Conservation (phyloP, 768 basidiomycete species). For the Dendrothele bispora region DNA sequence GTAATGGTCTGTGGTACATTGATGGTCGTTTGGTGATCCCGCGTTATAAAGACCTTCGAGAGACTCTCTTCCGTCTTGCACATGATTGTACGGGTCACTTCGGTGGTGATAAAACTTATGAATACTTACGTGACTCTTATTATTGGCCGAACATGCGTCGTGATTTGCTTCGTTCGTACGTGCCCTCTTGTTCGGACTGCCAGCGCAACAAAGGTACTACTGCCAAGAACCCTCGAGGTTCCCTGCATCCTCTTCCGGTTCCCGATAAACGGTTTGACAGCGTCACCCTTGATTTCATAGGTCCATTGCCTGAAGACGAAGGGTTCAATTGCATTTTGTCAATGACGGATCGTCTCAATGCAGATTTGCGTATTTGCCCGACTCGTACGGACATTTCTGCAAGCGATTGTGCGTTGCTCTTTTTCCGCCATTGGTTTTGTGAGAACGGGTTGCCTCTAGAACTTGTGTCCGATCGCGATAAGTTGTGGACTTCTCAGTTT, state of each 20-base stretch:
- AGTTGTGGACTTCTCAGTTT: slow-evolving; percentile 25
- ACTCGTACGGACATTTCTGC: slow-evolving; percentile 12
- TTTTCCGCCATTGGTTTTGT: slow-evolving; percentile 22
- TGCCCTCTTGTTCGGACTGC: slow-evolving; percentile 22
- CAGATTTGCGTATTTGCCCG: slow-evolving; percentile 12
- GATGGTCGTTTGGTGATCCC: slow-evolving; percentile 6
- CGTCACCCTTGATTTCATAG: slow-evolving; percentile 24
- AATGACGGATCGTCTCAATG: slow-evolving; percentile 21
- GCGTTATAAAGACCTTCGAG: neutral
- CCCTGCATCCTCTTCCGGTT: slow-evolving; percentile 18
- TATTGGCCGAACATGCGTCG: slow-evolving; percentile 21
- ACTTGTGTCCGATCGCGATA: slow-evolving; percentile 27
- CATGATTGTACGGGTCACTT: slow-evolving; percentile 17
- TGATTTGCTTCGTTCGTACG: slow-evolving; percentile 20
- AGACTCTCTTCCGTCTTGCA: slow-evolving; percentile 10
- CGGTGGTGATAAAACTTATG: slow-evolving; percentile 16
- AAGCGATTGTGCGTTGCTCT: slow-evolving; percentile 16
- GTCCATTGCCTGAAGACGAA: slow-evolving; percentile 27
- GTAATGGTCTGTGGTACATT: slow-evolving; percentile 4
- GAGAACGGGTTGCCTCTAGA: slow-evolving; percentile 20
- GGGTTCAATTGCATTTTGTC: slow-evolving; percentile 24
- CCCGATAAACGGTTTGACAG: slow-evolving; percentile 10
- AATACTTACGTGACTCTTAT: slow-evolving; percentile 7
- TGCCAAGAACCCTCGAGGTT: slow-evolving; percentile 8
- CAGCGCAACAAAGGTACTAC: slow-evolving; percentile 26